Evolutionary conservation across 805 yeast genomes (phyloP), one percentile per base, ranked within the genome.

Genomic region (Lachancea nothofagi): DNA sequence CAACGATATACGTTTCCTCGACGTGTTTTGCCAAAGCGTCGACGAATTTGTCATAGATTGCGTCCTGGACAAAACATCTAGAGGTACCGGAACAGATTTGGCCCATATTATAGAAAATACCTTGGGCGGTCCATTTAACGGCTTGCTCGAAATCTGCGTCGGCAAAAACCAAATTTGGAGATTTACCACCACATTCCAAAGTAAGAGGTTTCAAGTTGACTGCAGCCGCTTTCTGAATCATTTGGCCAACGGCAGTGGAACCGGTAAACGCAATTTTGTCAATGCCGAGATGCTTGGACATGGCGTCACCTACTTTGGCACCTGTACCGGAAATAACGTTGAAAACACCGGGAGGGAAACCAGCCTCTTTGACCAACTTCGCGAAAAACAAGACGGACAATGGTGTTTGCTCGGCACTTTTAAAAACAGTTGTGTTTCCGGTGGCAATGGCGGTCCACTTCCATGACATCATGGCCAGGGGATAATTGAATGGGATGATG

Each of bases 61-160:
- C 68, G 44, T 74, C 77, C 51, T 77, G 80, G 43, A 77, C 65
- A 49, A 74, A 75, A 34, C 75, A 63, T 62, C 81, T 69, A 17
- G 80, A 75, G 42, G 80, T 77, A 40, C 81, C 80, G 36, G 80
- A 73, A 60, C 83, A 77, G 46, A 77, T 78, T 61, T 77, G 80
- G 47, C 83, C 83, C 53, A 76, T 68, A 62, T 77, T 77, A 62
- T 65, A 70, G 65, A 75, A 75, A 46, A 76, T 74, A 53, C 80
- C 80, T 44, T 66, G 53, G 34, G 69, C 72, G 3, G 72, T 72
- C 74, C 78, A 74, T 47, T 72, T 69, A 23, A 67, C 65, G 29
- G 76, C 74, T 44, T 62, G 64, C 2, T 69, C 72, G 18, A 72
- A 45, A 49, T 71, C 67, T 13, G 74, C 72, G 47, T 72, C 76